phyloP scores from a whole-genome alignment of 257 asterid genomes.

The Solanum neorickii region DNA sequence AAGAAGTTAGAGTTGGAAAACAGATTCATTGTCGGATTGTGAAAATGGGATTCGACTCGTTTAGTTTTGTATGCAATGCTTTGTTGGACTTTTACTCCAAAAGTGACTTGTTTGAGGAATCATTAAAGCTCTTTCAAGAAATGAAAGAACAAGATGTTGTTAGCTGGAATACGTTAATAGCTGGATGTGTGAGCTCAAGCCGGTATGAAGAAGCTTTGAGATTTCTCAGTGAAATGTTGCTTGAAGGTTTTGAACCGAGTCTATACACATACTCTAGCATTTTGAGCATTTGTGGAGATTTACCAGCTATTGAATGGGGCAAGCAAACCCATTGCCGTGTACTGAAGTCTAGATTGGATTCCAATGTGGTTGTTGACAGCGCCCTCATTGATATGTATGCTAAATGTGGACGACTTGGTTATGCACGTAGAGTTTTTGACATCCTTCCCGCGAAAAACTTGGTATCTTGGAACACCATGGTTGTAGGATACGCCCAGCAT shows the following conservation, averaged over 20 bases:
- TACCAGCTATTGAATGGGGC: constrained; percentile 73
- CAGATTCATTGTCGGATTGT: constrained; percentile 47
- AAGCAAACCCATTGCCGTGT: constrained; percentile 56
- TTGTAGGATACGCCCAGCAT: constrained; percentile 66
- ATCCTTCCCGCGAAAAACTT: constrained; percentile 36
- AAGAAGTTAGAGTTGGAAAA: constrained; percentile 29
- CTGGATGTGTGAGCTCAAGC: constrained; percentile 37
- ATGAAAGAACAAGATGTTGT: constrained; percentile 47
- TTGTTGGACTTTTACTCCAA: constrained; percentile 51
- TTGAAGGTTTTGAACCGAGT: constrained; percentile 37
- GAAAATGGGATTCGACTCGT: constrained; percentile 43
- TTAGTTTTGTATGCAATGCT: constrained; percentile 49
- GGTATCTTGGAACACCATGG: constrained; percentile 75
- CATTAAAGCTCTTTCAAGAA: constrained; percentile 28
- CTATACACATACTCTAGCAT: constrained; percentile 58
- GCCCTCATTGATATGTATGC: constrained; percentile 72
- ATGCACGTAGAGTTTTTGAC: constrained; percentile 51
- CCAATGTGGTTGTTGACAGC: constrained; percentile 64
- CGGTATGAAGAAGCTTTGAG: constrained; percentile 24
- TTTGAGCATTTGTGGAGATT: constrained; percentile 59
- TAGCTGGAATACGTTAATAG: constrained; percentile 57
- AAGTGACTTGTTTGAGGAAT: constrained; percentile 26
- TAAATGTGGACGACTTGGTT: constrained; percentile 51
- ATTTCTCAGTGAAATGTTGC: constrained; percentile 29
- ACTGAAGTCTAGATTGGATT: constrained; percentile 45